These are phyloP conservation scores for Phytophthora cactorum DNA, from an alignment of 352 stramenopile genomes.

Conservation along the genomic window DNA sequence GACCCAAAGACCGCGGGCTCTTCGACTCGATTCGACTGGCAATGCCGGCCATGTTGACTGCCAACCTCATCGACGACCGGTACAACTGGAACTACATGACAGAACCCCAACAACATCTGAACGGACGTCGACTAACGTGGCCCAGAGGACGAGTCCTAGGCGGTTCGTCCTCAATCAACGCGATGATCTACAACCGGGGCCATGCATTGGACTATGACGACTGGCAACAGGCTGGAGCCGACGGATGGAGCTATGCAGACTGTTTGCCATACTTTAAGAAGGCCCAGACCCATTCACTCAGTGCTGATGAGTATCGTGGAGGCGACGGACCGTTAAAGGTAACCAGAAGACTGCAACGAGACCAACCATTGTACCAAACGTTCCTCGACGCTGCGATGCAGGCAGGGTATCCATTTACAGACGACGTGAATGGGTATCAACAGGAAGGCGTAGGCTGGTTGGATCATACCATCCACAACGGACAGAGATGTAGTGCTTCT, in stretches of 20 bases:
- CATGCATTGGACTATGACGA: conserved; percentile 86
- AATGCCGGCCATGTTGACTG: conserved; percentile 81
- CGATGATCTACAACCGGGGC: conserved; percentile 89
- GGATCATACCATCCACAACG: conserved; percentile 83
- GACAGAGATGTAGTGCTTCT: conserved; percentile 68
- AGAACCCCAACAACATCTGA: conserved; percentile 74
- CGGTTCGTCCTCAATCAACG: conserved; percentile 88
- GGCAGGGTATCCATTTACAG: conserved; percentile 81
- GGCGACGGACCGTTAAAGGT: conserved; percentile 77
- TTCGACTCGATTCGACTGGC: conserved; percentile 89
- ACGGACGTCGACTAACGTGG: conserved; percentile 79
- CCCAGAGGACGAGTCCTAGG: conserved; percentile 82
- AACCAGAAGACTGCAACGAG: conserved; percentile 56
- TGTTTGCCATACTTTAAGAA: conserved; percentile 88
- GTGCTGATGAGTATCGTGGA: conserved; percentile 72
- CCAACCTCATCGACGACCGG: conserved; percentile 75
- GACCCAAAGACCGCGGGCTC: conserved; percentile 71
- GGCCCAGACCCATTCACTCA: conserved; percentile 72
- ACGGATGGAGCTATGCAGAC: conserved; percentile 82
- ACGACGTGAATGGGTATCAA: conserved; percentile 87
- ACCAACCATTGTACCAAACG: conserved; percentile 79
- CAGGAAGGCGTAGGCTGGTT: conserved; percentile 89
- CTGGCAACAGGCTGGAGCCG: conserved; percentile 65
- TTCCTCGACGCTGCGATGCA: conserved; percentile 85
- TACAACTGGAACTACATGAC: conserved; percentile 91